Conservation (phyloP, 1,139 yeast genomes). For the Taphrina sp. region DNA sequence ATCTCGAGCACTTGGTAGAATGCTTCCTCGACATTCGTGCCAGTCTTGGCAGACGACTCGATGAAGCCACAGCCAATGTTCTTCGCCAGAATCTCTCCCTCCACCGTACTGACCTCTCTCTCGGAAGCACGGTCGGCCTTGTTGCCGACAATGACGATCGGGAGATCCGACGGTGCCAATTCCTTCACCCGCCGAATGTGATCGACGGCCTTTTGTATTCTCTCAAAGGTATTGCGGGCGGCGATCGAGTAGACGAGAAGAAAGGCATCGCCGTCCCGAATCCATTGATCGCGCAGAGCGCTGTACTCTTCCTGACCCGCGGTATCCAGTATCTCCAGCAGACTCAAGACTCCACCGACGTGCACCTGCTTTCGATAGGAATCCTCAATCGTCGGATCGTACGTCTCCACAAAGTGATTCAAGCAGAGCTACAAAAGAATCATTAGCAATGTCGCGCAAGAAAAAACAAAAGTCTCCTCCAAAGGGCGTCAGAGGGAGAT, state of each 20-base stretch:
- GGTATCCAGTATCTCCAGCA: conserved; percentile 89
- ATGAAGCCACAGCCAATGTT: conserved; percentile 69
- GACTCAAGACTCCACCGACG: conserved; percentile 88
- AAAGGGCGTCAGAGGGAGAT: no score
- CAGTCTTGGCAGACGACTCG: conserved; percentile 90
- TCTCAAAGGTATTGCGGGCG: conserved; percentile 78
- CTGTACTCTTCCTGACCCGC: conserved; percentile 98
- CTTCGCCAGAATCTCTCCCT: conserved; percentile 77
- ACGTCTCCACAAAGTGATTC: conserved; percentile 50
- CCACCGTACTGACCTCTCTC: conserved; percentile 72
- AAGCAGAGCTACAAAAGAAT: conserved; percentile 33
- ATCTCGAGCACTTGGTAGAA: conserved; percentile 73
- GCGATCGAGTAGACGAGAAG: conserved; percentile 86
- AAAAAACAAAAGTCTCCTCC: no score
- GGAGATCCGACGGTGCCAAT: conserved; percentile 45
- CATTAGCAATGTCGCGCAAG: no score
- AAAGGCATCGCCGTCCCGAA: conserved; percentile 71
- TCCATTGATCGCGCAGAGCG: conserved; percentile 89
- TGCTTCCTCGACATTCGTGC: conserved; percentile 86
- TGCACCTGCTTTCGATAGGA: conserved; percentile 89
- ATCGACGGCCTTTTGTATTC: conserved; percentile 75
- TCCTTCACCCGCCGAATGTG: conserved; percentile 90
- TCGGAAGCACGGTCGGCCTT: conserved; percentile 72
- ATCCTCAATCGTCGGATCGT: conserved; percentile 97
- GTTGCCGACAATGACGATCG: conserved; percentile 72